phyloP scores from a whole-genome alignment of 208 protist species.

The Leishmania turanica region DNA sequence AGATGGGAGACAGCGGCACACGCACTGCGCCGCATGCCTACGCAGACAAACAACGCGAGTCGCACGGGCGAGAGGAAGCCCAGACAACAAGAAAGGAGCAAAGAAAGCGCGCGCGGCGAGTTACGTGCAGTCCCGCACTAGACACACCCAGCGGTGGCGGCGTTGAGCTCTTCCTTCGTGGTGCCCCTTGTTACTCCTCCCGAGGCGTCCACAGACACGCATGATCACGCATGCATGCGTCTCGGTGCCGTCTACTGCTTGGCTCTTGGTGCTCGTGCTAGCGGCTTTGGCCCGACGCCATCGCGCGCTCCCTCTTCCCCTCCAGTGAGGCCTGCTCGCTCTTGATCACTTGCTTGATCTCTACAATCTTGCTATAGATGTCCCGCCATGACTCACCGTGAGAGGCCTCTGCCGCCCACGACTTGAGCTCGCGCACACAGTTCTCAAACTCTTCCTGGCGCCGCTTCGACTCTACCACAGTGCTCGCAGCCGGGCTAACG shows the following conservation, averaged over 20 bases:
- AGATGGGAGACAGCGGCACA: not conserved
- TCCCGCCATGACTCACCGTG: constrained; percentile 78
- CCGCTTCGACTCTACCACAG: constrained; percentile 61
- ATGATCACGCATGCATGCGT: not conserved
- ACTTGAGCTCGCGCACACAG: constrained; percentile 70
- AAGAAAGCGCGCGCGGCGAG: not conserved
- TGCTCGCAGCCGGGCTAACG: constrained; percentile 49
- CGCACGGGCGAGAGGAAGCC: not conserved
- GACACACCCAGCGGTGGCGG: not conserved
- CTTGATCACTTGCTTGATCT: constrained; percentile 74
- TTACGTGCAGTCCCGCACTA: not conserved
- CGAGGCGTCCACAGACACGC: not conserved
- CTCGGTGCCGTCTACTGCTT: not conserved
- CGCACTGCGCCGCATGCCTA: not conserved
- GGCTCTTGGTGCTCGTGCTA: not conserved
- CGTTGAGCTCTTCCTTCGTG: not conserved
- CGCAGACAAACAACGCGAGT: not conserved
- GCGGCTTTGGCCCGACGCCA: constrained; percentile 4
- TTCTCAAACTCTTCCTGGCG: constrained; percentile 81
- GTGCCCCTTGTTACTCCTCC: not conserved
- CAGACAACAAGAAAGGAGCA: not conserved
- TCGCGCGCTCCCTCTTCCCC: constrained; percentile 25
- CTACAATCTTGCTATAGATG: constrained; percentile 74
- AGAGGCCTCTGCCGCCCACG: constrained; percentile 66
- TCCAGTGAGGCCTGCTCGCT: constrained; percentile 47